Percentiles rank a stretch among this genome's conserved stretches.
Evolutionary conservation across 306 rosid species (phyloP).

Genomic region (Senna siamea): DNA sequence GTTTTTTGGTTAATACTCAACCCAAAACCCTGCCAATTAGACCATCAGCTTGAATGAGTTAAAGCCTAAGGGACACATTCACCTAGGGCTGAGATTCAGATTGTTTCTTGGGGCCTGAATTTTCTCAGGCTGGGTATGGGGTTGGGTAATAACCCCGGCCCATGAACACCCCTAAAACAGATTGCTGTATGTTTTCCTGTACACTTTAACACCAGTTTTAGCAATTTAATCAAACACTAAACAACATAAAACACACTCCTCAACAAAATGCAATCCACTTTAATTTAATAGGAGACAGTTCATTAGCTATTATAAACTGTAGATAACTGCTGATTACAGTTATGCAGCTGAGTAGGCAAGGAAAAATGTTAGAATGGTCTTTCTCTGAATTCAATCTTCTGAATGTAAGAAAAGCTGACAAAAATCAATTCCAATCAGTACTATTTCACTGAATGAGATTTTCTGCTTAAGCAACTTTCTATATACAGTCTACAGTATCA

Average conservation of each 20-base stretch:
- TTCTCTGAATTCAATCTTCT: constrained; percentile 9
- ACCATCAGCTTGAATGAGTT: background rate
- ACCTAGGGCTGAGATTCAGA: background rate
- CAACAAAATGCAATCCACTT: too few relatives aligned
- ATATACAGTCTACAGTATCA: background rate
- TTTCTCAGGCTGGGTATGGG: background rate
- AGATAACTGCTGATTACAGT: constrained; percentile 15
- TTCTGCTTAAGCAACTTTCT: background rate
- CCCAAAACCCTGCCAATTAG: background rate
- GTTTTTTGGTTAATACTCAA: background rate
- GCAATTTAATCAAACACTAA: background rate
- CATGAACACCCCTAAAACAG: background rate
- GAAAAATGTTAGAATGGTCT: background rate
- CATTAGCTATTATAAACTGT: constrained; percentile 13
- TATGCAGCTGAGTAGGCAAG: background rate
- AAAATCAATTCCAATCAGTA: constrained; percentile 14
- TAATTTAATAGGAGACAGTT: constrained; percentile 5
- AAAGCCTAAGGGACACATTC: background rate
- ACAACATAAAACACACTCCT: background rate
- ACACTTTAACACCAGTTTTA: background rate
- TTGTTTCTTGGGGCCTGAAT: background rate
- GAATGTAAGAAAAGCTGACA: background rate
- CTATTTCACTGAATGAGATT: background rate
- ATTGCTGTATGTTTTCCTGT: background rate
- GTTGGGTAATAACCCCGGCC: background rate